phyloP scores from a whole-genome alignment of 306 rosid species.

The Macrotyloma uniflorum region DNA sequence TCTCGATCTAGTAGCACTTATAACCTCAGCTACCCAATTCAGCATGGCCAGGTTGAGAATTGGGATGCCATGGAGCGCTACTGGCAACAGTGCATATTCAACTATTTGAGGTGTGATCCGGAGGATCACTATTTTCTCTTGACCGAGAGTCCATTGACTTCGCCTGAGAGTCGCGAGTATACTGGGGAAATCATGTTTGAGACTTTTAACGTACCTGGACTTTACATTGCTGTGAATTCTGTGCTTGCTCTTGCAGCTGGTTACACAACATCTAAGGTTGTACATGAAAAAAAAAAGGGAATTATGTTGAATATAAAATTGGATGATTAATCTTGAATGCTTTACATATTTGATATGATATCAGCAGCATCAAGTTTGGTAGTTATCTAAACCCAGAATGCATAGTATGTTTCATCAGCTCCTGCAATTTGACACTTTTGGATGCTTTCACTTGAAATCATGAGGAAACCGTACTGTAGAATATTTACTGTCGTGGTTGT shows the following conservation, averaged over 20 bases:
- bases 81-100: slow-evolving; percentile 98
- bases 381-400: slow-evolving; percentile 16
- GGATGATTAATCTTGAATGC: slow-evolving; percentile 26
- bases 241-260: slow-evolving; percentile 99
- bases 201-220: slow-evolving; percentile 98
- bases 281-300: not conserved
- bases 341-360: slow-evolving; percentile 3
- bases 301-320: slow-evolving; percentile 24
- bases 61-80: slow-evolving; percentile 99
- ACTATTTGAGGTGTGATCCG: slow-evolving; percentile 96
- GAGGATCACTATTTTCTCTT: slow-evolving; percentile 97
- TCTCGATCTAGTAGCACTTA: slow-evolving; percentile 86
- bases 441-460: slow-evolving; percentile 18
- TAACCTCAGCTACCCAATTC: slow-evolving; percentile 80
- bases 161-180: slow-evolving; percentile 97
- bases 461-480: slow-evolving; percentile 1
- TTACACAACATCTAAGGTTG: slow-evolving; percentile 96
- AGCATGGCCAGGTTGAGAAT: slow-evolving; percentile 88
- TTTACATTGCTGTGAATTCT: slow-evolving; percentile 92
- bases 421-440: slow-evolving; percentile 20
- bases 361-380: not conserved
- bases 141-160: slow-evolving; percentile 94
- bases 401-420: not conserved
- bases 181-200: slow-evolving; percentile 99
- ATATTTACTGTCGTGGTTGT: not conserved